Evolutionary conservation across 2,329 filamentous ascomycete genomes (phyloP).

Genomic region (Aspergillus sp.): DNA sequence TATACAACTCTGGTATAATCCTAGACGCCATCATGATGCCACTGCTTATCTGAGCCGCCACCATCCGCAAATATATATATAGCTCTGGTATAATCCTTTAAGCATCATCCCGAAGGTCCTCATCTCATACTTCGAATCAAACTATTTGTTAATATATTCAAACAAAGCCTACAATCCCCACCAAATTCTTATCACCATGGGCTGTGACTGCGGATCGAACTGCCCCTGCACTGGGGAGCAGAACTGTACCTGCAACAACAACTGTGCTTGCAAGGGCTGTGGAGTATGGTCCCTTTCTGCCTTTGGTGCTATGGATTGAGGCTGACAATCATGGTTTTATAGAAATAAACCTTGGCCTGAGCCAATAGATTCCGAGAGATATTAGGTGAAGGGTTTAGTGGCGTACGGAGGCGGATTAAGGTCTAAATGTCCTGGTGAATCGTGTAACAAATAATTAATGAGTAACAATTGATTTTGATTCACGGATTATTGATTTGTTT

Average conservation of each 20-base stretch:
- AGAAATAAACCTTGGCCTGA: too few species aligned
- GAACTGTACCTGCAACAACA: slow-evolving; percentile 25
- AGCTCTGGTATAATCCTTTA: background rate
- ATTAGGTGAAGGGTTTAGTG: too few species aligned
- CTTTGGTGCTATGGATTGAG: too few species aligned
- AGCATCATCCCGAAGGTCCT: background rate
- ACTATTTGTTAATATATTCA: background rate
- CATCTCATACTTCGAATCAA: background rate
- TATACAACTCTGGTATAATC: slow-evolving; percentile 2
- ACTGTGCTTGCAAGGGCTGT: slow-evolving; percentile 31
- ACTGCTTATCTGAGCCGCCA: background rate
- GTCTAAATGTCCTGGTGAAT: too few species aligned
- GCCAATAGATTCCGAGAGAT: too few species aligned
- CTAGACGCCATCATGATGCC: slow-evolving; percentile 11
- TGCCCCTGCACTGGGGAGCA: slow-evolving; percentile 26
- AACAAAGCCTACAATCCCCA: background rate
- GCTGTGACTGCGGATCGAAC: slow-evolving; percentile 26
- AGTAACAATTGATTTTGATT: too few species aligned
- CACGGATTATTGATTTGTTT: too few species aligned
- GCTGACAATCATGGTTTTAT: too few species aligned
- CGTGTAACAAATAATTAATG: too few species aligned
- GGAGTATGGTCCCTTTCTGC: slow-evolving; percentile 25
- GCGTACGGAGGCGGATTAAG: too few species aligned
- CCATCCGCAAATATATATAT: slow-evolving; percentile 10
- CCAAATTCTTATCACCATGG: slow-evolving; percentile 18